These are phyloP conservation scores for Vaccinium myrtillus DNA, from an alignment of 148 eudicot genomes.

Conservation along the genomic window DNA sequence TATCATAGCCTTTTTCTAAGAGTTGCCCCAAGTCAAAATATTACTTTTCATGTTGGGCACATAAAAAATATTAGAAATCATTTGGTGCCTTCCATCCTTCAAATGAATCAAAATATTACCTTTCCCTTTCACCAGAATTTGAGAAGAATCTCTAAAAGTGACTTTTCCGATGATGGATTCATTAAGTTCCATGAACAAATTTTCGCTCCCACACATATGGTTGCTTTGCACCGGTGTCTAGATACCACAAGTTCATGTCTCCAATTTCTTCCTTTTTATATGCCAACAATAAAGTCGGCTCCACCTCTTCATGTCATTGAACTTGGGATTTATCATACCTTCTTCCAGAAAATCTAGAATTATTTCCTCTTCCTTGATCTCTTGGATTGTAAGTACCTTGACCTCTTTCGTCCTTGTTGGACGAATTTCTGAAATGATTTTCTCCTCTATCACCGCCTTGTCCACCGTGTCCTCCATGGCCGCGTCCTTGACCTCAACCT, in stretches of 20 bases:
- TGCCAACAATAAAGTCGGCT: background rate
- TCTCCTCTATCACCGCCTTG: background rate
- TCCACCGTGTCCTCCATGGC: background rate
- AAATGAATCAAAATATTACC: slow-evolving; percentile 10
- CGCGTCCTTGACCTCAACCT: background rate
- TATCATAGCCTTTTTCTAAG: background rate
- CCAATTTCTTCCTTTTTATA: background rate
- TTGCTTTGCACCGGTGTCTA: background rate
- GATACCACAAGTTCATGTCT: background rate
- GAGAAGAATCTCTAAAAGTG: slow-evolving; percentile 14
- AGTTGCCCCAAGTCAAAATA: slow-evolving; percentile 12
- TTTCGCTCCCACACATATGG: background rate
- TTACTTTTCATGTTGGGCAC: slow-evolving; percentile 13
- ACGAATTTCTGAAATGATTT: background rate
- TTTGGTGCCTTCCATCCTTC: slow-evolving; percentile 13
- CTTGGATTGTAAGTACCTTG: background rate
- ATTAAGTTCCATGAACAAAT: background rate
- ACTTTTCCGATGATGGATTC: background rate
- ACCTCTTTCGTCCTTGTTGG: background rate
- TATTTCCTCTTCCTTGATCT: background rate
- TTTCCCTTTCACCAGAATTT: slow-evolving; percentile 2
- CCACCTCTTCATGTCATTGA: background rate
- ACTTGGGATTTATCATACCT: background rate
- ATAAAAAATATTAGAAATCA: slow-evolving; percentile 7
- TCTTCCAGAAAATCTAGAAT: background rate